Evolutionary conservation across 441 rosid genomes (phyloP).

Genomic region (Aquilaria agallochum): DNA sequence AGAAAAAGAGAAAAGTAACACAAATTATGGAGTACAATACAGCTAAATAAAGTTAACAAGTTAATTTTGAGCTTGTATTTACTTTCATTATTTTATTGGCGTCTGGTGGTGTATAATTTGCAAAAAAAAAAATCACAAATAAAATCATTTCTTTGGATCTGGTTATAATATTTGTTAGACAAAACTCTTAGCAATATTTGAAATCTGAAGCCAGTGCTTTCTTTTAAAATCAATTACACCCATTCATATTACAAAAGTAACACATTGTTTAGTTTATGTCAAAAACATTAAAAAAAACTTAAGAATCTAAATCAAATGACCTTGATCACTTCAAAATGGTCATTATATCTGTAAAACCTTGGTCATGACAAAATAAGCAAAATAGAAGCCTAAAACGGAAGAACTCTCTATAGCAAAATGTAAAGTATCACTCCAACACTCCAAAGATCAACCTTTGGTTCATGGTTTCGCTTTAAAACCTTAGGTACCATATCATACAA

Average conservation of each 20-base stretch:
- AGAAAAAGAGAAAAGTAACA: no score
- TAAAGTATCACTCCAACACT: slow-evolving; percentile 96
- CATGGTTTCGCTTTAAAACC: slow-evolving; percentile 85
- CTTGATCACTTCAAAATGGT: not conserved
- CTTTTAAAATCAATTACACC: slow-evolving; percentile 86
- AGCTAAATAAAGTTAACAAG: no score
- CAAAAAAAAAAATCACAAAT: no score
- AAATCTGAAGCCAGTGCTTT: slow-evolving; percentile 98
- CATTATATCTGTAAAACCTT: not conserved
- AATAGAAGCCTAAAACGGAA: slow-evolving; percentile 96
- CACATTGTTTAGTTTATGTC: slow-evolving; percentile 96
- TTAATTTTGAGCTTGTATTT: no score
- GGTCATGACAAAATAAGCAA: not conserved
- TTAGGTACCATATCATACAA: slow-evolving; percentile 98
- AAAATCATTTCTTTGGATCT: slow-evolving; percentile 62
- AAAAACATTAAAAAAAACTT: slow-evolving; percentile 15
- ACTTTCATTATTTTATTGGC: no score
- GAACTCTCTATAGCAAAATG: slow-evolving; percentile 88
- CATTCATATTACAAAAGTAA: slow-evolving; percentile 87
- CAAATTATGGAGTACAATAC: no score
- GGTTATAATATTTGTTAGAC: slow-evolving; percentile 82
- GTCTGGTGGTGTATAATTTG: no score
- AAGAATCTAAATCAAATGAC: not conserved
- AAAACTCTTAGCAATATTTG: slow-evolving; percentile 87
- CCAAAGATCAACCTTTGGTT: slow-evolving; percentile 94